Base-by-base conservation (phyloP, 106 monocot genomes). In the Acorus calamus region DNA sequence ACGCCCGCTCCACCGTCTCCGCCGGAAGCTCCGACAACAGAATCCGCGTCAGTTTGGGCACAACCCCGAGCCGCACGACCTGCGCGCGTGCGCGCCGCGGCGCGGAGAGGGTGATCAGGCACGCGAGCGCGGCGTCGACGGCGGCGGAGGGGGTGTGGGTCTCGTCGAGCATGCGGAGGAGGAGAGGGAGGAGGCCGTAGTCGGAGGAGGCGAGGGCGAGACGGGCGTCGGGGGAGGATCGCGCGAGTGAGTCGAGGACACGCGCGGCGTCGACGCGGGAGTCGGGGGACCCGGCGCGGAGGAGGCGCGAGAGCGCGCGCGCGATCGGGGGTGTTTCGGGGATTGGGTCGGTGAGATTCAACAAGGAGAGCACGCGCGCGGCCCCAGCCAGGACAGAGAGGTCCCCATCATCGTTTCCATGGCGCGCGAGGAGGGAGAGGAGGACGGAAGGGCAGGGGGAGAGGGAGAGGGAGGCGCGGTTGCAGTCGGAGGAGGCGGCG, bases 291-390 rank as follows among this genome's bases (percentile, higher is more conserved):
- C 61, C 10, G 46, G 73, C 14, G 4, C 13, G 41, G 46, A 60
- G 6, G 55, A 71, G 44, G 55, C 84, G 77, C 77, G 85, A 88
- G 66, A 78, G 66, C 68, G 76, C 67, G 79, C 76, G 90, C 82
- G 58, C 94, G 84, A 53, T 84, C 86, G 60, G 90, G 89, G 69
- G 79, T 84, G 59, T 78, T 61, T 94, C 90, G 50, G 94, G 94
- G 57, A 90, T 75, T 42, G 90, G 79, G 13, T 87, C 89, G 53
- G 84, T 89, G 62, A 86, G 75, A 28, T 28, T 28, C 28, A 28
- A 28, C 28, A 49, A 77, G 74, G 56, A 94, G 94, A 47, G 81
- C 75, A 47, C 78, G 79, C 76, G 80, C 82, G 67, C 28, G 28
- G 28, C 28, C 28, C 28, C 28, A 1, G 28, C 28, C 28, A 28